Conservation (phyloP, 2,329 filamentous ascomycete genomes). For the Talaromyces atroroseus region DNA sequence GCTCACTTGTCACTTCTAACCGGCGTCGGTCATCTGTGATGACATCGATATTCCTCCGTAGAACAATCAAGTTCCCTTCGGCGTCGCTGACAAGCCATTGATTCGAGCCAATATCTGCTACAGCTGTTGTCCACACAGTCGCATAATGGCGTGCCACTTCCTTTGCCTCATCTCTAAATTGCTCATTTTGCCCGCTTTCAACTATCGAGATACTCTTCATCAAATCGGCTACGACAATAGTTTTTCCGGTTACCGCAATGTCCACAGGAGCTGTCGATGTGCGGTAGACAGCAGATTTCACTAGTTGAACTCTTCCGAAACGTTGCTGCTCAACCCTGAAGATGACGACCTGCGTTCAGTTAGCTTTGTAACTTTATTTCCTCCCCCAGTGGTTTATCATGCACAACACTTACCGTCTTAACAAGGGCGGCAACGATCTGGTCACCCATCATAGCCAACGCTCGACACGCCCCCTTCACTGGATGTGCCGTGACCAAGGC, state of each 20-base stretch:
- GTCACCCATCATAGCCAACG: slow-evolving; percentile 66
- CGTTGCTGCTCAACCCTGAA: slow-evolving; percentile 43
- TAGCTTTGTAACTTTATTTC: slow-evolving; percentile 12
- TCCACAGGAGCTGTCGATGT: slow-evolving; percentile 81
- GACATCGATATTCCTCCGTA: slow-evolving; percentile 67
- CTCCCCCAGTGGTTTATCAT: not conserved
- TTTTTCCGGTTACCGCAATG: slow-evolving; percentile 65
- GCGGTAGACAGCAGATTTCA: slow-evolving; percentile 69
- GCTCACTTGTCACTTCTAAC: slow-evolving; percentile 70
- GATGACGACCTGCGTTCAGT: slow-evolving; percentile 49
- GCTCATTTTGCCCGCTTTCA: slow-evolving; percentile 49
- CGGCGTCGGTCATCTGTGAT: slow-evolving; percentile 65
- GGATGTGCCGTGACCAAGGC: slow-evolving; percentile 64
- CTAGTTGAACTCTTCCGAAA: slow-evolving; percentile 47
- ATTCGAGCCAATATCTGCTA: slow-evolving; percentile 65
- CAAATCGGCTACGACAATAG: slow-evolving; percentile 80
- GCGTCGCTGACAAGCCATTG: slow-evolving; percentile 80
- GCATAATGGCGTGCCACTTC: slow-evolving; percentile 78
- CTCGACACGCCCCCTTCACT: slow-evolving; percentile 75
- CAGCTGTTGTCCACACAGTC: slow-evolving; percentile 73
- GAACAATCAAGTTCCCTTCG: slow-evolving; percentile 77
- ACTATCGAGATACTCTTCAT: slow-evolving; percentile 88
- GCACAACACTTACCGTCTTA: slow-evolving; percentile 64
- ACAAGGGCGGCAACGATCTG: slow-evolving; percentile 81
- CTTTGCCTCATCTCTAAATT: slow-evolving; percentile 22